Percentiles rank a stretch among this genome's conserved stretches.
phyloP scores from a whole-genome alignment of 176 grass and related monocot genomes.

The Juncus inflexus region DNA sequence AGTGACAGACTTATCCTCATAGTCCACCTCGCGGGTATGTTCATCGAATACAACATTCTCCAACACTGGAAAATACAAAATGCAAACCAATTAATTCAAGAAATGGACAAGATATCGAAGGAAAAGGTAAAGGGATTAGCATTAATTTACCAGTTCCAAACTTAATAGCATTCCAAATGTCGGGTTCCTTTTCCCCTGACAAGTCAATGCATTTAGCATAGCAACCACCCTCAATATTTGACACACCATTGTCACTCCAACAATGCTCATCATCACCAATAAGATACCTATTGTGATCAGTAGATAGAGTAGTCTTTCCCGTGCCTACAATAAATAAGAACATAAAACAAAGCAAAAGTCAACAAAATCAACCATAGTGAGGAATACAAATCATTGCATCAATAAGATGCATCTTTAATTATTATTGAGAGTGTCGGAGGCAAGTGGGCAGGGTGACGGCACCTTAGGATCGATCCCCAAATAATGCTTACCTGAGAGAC shows the following conservation, averaged over 20 bases:
- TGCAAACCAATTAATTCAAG: background rate
- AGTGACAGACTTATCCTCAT: slow-evolving; percentile 89
- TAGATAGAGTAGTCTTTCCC: slow-evolving; percentile 89
- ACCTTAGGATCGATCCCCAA: slow-evolving; percentile 29
- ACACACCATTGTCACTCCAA: slow-evolving; percentile 84
- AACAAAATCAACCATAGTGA: slow-evolving; percentile 2
- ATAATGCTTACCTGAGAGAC: slow-evolving; percentile 79
- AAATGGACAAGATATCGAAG: background rate
- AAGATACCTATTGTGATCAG: slow-evolving; percentile 78
- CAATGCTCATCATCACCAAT: slow-evolving; percentile 97
- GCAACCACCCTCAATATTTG: slow-evolving; percentile 97
- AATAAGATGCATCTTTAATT: slow-evolving; percentile 11
- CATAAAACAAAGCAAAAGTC: background rate
- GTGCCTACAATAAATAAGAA: slow-evolving; percentile 44
- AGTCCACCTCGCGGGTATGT: slow-evolving; percentile 86
- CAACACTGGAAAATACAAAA: slow-evolving; percentile 44
- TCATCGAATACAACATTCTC: slow-evolving; percentile 98
- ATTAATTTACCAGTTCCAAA: slow-evolving; percentile 72
- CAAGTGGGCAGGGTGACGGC: slow-evolving; percentile 63
- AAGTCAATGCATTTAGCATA: slow-evolving; percentile 96
- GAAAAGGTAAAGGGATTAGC: background rate
- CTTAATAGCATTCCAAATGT: slow-evolving; percentile 99
- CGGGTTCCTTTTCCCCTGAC: slow-evolving; percentile 82
- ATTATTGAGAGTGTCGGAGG: slow-evolving; percentile 29
- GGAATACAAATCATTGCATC: background rate